These are phyloP conservation scores for Pyronema omphalodes DNA, from an alignment of 495 filamentous ascomycete species.

Conservation along the genomic window DNA sequence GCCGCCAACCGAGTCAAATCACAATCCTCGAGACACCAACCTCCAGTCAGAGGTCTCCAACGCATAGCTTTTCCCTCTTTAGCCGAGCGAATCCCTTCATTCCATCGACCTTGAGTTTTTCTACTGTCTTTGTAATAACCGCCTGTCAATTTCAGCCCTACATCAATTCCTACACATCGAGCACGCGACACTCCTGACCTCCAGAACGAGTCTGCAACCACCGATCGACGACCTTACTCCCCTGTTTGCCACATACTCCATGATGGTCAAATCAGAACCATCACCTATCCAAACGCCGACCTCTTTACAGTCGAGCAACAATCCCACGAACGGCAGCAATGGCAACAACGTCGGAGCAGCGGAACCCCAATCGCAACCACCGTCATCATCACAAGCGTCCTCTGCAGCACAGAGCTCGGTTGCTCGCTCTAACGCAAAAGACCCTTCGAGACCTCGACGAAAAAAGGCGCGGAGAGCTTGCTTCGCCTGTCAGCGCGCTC, in stretches of 20 bases:
- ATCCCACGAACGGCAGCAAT: neutral
- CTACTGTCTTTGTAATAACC: neutral
- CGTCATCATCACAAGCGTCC: neutral
- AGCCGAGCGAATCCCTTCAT: neutral
- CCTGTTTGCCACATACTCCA: neutral
- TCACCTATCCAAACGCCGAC: neutral
- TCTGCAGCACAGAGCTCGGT: neutral
- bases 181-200: conserved; percentile 2
- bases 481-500: conserved; percentile 89
- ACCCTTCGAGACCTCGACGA: conserved; percentile 67
- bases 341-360: neutral
- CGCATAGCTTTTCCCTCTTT: neutral
- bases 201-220: neutral
- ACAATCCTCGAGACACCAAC: too few species aligned
- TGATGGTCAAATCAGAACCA: conserved; percentile 3
- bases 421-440: conserved; percentile 36
- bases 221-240: neutral
- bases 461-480: conserved; percentile 95
- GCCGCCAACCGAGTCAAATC: too few species aligned
- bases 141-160: conserved; percentile 4
- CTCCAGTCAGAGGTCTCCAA: neutral
- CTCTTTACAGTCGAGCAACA: neutral
- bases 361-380: neutral
- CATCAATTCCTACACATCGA: neutral
- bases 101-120: neutral